Conservation (phyloP, 345 rosid genomes). For the Draba incana region DNA sequence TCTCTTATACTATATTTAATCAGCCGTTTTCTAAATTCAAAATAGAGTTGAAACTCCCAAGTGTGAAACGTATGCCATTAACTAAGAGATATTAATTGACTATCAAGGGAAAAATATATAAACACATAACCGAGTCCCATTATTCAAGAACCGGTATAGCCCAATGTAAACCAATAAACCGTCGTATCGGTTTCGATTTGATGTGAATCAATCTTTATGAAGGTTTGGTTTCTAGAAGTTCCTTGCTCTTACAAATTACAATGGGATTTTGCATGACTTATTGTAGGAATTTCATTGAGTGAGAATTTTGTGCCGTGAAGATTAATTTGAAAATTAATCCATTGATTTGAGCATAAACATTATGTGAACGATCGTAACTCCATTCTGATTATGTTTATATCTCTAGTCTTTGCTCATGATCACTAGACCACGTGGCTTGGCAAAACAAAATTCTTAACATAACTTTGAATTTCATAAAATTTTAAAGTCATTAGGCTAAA, state of each 20-base stretch:
- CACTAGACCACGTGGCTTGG: no score
- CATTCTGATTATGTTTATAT: background rate
- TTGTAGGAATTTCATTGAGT: background rate
- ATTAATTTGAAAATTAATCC: background rate
- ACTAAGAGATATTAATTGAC: background rate
- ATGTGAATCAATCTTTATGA: background rate
- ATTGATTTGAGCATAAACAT: background rate
- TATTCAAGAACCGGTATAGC: no score
- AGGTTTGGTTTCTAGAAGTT: conserved; percentile 2
- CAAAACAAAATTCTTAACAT: no score
- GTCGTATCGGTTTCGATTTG: background rate
- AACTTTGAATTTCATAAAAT: no score
- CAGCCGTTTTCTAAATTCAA: background rate
- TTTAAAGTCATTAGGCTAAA: no score
- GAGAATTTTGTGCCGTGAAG: background rate
- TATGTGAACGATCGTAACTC: background rate
- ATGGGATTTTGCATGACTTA: background rate
- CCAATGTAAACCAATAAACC: no score
- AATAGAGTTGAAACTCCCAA: background rate
- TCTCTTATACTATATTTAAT: background rate
- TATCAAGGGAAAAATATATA: background rate
- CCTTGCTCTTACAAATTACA: background rate
- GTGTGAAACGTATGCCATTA: background rate
- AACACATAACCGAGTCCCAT: no score
- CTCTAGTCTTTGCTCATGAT: background rate